These are phyloP conservation scores for Penium margaritaceum DNA, from an alignment of 139 green algal species.

Conservation along the genomic window DNA sequence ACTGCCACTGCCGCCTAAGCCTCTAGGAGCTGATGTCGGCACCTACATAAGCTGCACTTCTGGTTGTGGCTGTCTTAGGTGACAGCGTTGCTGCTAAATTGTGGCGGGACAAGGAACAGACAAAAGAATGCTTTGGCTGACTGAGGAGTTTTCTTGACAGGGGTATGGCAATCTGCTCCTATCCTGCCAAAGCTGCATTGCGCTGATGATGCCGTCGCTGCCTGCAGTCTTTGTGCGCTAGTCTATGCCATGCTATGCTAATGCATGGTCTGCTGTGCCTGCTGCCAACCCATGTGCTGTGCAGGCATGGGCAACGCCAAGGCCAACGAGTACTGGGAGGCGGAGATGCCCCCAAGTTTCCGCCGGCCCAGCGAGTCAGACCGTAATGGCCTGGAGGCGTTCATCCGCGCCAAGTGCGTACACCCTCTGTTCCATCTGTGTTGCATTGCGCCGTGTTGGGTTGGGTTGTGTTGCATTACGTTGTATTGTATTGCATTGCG, in stretches of 20 bases:
- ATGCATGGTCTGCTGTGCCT: background rate
- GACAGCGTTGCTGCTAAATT: too few species aligned
- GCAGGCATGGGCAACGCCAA: conserved; percentile 51
- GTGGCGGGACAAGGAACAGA: too few species aligned
- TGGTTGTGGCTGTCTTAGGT: too few species aligned
- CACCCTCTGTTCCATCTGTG: too few species aligned
- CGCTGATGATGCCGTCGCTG: background rate
- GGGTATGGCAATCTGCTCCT: background rate
- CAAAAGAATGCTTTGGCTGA: too few species aligned
- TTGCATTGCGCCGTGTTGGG: too few species aligned
- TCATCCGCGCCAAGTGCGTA: background rate
- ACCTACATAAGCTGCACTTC: too few species aligned
- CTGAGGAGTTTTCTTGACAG: background rate
- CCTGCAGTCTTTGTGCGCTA: background rate
- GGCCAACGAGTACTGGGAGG: conserved; percentile 56
- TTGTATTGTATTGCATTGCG: too few species aligned
- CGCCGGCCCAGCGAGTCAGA: conserved; percentile 33
- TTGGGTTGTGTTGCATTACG: too few species aligned
- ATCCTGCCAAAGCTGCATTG: background rate
- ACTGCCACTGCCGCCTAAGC: too few species aligned
- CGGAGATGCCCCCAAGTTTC: conserved; percentile 22
- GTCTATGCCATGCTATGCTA: background rate
- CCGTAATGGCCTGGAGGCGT: conserved; percentile 20
- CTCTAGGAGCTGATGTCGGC: too few species aligned
- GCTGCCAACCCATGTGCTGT: background rate